Evolutionary conservation across 768 basidiomycete genomes (phyloP), one percentile per base, ranked within the genome.

Genomic region (Mycena pura): DNA sequence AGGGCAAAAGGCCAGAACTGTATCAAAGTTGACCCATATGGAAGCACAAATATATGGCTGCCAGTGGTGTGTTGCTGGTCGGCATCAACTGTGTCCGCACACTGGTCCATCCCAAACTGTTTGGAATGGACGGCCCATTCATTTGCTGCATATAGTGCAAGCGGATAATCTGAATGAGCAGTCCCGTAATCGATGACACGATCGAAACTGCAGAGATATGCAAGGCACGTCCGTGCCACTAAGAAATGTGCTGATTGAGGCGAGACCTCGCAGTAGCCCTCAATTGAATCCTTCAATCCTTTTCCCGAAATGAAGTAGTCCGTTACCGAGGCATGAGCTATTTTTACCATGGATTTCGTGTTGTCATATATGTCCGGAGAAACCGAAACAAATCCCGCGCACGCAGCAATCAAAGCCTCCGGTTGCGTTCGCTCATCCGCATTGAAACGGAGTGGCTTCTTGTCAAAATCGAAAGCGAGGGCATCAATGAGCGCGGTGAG

Each of bases 401-500:
- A 61, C 28, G 51, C 22, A 21, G 2, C 29, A 27, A 53, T 13
- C 6, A 61, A 13, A 25, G 24, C 25, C 2, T 45, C 6, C 6
- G 25, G 38, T n/a, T 8, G 11, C 54, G 57, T 51, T 39, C 62
- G 28, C 19, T 54, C 43, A 13, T 53, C 60, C 4, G 41, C 17
- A 32, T 63, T 43, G 40, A 68, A 62, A 17, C 25, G 50, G 29
- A 51, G 59, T 29, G 53, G 52, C 41, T 54, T 14, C 3, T 25
- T 14, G 14, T 53, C 40, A 19, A 57, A 46, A 50, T 72, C 60
- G 38, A 72, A 62, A 10, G 65, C 50, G 14, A 72, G 54, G 31
- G 65, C 67, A 53, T 71, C 68, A 9, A 58, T 64, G 13, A 72
- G 50, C 38, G 71, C 68, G n/a, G 55, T 47, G 6, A 68, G 41